Conservation (phyloP, 2,329 filamentous ascomycete genomes). For the Trichophyton simii region DNA sequence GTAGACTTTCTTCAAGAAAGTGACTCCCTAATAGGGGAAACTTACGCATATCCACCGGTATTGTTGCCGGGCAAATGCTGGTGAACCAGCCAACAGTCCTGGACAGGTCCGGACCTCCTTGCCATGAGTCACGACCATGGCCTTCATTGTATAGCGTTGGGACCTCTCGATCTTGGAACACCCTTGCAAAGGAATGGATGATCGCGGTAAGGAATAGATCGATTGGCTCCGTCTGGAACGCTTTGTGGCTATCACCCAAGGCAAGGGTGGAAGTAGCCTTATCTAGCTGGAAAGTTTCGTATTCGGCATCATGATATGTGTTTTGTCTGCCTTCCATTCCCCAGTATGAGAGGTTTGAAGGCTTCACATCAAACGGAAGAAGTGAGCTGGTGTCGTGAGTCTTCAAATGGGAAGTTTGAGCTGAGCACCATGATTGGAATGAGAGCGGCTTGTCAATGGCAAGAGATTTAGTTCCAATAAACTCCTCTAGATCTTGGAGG, state of each 20-base stretch:
- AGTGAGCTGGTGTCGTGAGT: conserved; percentile 2
- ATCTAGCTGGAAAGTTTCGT: conserved; percentile 24
- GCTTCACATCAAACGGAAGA: conserved; percentile 20
- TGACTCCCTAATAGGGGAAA: background rate
- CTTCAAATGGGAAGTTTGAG: conserved; percentile 20
- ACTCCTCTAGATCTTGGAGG: conserved; percentile 12
- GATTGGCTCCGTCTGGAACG: conserved; percentile 27
- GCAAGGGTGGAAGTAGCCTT: conserved; percentile 22
- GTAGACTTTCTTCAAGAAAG: background rate
- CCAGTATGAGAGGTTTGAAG: conserved; percentile 28
- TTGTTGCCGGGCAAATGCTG: conserved; percentile 34
- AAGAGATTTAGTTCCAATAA: conserved; percentile 22
- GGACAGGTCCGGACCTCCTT: conserved; percentile 33
- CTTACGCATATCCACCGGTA: conserved; percentile 16
- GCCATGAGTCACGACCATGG: conserved; percentile 37
- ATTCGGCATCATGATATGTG: conserved; percentile 24
- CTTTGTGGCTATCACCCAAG: conserved; percentile 22
- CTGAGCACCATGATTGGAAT: conserved; percentile 29
- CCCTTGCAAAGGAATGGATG: conserved; percentile 33
- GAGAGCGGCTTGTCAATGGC: conserved; percentile 24
- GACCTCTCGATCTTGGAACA: conserved; percentile 31
- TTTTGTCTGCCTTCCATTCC: conserved; percentile 24
- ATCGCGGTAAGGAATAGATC: conserved; percentile 27
- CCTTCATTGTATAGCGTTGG: conserved; percentile 40
- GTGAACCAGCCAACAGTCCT: conserved; percentile 42